Base-by-base conservation (phyloP, 2,329 filamentous ascomycete species). In the Fusarium proliferatum region DNA sequence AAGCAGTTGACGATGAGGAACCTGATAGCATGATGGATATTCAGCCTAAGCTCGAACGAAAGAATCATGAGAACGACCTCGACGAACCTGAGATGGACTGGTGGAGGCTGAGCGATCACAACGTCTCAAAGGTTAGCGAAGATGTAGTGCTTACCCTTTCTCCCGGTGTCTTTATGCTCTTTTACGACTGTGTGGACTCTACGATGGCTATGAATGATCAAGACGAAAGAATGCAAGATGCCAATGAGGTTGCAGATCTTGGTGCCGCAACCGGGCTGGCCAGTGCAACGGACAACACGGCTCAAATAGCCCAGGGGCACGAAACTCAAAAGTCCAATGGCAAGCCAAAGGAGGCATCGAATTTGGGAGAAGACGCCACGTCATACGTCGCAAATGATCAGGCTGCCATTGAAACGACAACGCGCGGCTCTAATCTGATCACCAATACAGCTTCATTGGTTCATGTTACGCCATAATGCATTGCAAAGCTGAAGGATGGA, bases 31-130 rank as follows among this genome's bases (percentile, higher is more conserved):
- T 61, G 34, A 58, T 58, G 9, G 52, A 41, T n/a, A 19, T 45
- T 19, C 51, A 65, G 12, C n/a, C 56, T 45, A 48, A 57, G 11
- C 26, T 39, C 61, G 51, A 15, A 26, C 45, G 60, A 55, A 67
- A 77, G 15, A 48, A 36, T 9, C 61, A 68, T 16, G 39, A 36
- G n/a, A 64, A 60, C 9, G 57, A 72, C n/a, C 79, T 43, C 10
- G 78, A 74, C 10, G 72, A 79, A 17, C 79, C 34, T 13, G 81
- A 85, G 19, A 85, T 88, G 72, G 88, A 90, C 67, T 98, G 96
- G 96, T 99, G 94, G 92, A 88, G 93, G 21, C 86, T 98, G 34
- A 98, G 96, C 80, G 96, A 98, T 77, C 94, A 97, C 68, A 91
- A 93, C 71, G 95, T 98, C 12, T 89, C 87, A 69, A 87, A 89